Percentiles rank a stretch among this genome's conserved stretches.
Conservation (phyloP, 169 alveolate genomes). For the Eimeria acervulina region DNA sequence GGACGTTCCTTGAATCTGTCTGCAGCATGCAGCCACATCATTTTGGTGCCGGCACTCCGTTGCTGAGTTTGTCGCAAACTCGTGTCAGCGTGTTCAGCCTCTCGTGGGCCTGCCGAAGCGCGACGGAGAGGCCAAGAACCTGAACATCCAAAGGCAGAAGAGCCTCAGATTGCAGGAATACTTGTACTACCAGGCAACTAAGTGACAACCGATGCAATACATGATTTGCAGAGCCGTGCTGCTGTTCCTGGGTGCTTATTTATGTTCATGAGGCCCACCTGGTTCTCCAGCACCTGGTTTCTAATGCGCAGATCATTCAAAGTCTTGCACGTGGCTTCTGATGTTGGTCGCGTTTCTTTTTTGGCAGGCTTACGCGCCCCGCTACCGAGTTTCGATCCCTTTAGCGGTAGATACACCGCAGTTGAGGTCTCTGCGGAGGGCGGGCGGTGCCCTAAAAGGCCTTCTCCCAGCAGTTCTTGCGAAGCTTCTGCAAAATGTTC, state of each 20-base stretch:
- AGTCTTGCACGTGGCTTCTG: slow-evolving; percentile 36
- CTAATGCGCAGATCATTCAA: slow-evolving; percentile 31
- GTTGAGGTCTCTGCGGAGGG: background rate
- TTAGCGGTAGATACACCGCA: slow-evolving; percentile 50
- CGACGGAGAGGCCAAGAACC: slow-evolving; percentile 63
- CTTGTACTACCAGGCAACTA: background rate
- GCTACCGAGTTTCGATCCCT: slow-evolving; percentile 44
- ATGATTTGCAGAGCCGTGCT: background rate
- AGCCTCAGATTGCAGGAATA: background rate
- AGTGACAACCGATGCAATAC: background rate
- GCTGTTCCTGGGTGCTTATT: background rate
- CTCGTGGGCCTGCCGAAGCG: slow-evolving; percentile 42
- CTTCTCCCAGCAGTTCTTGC: background rate
- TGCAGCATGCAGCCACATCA: slow-evolving; percentile 2
- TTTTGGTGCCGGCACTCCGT: background rate
- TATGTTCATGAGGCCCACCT: background rate
- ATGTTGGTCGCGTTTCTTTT: background rate
- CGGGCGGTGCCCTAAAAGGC: background rate
- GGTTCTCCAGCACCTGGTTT: slow-evolving; percentile 42
- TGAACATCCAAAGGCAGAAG: background rate
- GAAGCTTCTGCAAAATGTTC: background rate
- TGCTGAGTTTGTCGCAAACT: background rate
- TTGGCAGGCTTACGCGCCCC: background rate
- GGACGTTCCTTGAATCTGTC: background rate
- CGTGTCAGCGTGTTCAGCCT: slow-evolving; percentile 21